A percentile compares a stretch with the other conserved stretches of the same genome.
Evolutionary conservation across 768 basidiomycete species (phyloP).

Genomic region (Calocybe gangraenosa): DNA sequence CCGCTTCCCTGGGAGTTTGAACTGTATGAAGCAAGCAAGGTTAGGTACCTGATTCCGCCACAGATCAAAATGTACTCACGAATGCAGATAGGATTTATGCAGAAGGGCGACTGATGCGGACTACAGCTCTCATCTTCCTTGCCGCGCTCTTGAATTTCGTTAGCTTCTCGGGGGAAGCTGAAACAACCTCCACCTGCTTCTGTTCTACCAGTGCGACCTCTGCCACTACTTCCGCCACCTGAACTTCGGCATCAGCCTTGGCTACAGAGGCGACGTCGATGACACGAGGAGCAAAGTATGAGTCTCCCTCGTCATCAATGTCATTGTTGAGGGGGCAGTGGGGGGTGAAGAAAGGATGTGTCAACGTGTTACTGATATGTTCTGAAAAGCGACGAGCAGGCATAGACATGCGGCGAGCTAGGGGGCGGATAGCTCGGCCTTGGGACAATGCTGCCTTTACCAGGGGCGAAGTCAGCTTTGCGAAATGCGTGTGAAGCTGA

Average conservation of each 20-base stretch:
- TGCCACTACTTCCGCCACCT: no score
- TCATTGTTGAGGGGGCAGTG: background rate
- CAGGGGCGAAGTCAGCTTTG: background rate
- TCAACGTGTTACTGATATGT: background rate
- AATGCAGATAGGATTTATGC: background rate
- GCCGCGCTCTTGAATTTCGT: constrained; percentile 1
- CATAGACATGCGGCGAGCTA: constrained; percentile 9
- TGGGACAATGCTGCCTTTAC: constrained; percentile 2
- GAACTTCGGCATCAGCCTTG: no score
- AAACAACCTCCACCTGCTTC: no score
- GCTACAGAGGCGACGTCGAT: no score
- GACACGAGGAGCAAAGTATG: constrained; percentile 3
- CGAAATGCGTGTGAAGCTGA: constrained; percentile 2
- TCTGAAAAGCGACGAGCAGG: background rate
- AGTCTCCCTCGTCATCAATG: constrained; percentile 1
- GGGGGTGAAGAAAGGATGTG: background rate
- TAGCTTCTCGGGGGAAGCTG: background rate
- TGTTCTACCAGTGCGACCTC: background rate
- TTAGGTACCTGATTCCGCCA: no score
- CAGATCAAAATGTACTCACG: background rate
- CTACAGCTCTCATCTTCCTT: background rate
- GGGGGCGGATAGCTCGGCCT: constrained; percentile 5
- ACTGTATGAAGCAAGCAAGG: constrained; percentile 51
- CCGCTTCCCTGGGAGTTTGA: constrained; percentile 74
- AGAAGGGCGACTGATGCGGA: background rate